Percentiles rank a stretch among this genome's conserved stretches.
These are phyloP conservation scores for Talaromyces sp. DNA, from an alignment of 2,329 filamentous ascomycete genomes.

Conservation along the genomic window DNA sequence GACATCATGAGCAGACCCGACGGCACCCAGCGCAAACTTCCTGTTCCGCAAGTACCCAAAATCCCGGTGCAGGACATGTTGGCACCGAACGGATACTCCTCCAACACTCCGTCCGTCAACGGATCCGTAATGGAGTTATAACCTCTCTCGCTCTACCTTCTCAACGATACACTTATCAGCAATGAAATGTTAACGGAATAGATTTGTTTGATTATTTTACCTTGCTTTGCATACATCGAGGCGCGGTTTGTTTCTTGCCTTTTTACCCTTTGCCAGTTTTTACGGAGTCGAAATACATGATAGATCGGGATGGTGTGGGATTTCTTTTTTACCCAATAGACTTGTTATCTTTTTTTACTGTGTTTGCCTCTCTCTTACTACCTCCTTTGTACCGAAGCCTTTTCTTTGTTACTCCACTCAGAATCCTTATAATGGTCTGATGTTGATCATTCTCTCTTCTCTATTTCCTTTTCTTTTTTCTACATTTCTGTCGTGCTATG, in stretches of 20 bases:
- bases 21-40: slow-evolving; percentile 83
- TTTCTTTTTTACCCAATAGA: background rate
- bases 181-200: slow-evolving; percentile 15
- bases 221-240: slow-evolving; percentile 11
- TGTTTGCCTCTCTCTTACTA: background rate
- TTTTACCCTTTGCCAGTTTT: background rate
- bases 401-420: background rate
- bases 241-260: background rate
- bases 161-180: slow-evolving; percentile 10
- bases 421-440: background rate
- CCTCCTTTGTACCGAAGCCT: background rate
- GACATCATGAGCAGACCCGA: slow-evolving; percentile 92
- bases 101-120: slow-evolving; percentile 71
- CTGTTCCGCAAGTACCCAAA: slow-evolving; percentile 83
- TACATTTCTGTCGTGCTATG: background rate
- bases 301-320: slow-evolving; percentile 6
- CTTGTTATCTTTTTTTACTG: background rate
- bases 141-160: background rate
- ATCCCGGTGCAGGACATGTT: slow-evolving; percentile 84
- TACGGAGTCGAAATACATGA: slow-evolving; percentile 10
- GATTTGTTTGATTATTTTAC: slow-evolving; percentile 15
- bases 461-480: background rate
- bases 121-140: slow-evolving; percentile 68
- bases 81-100: slow-evolving; percentile 64
- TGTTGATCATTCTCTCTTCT: slow-evolving; percentile 11